phyloP scores from a whole-genome alignment of 2,329 filamentous ascomycete species.

The Blumeriella jaapii region DNA sequence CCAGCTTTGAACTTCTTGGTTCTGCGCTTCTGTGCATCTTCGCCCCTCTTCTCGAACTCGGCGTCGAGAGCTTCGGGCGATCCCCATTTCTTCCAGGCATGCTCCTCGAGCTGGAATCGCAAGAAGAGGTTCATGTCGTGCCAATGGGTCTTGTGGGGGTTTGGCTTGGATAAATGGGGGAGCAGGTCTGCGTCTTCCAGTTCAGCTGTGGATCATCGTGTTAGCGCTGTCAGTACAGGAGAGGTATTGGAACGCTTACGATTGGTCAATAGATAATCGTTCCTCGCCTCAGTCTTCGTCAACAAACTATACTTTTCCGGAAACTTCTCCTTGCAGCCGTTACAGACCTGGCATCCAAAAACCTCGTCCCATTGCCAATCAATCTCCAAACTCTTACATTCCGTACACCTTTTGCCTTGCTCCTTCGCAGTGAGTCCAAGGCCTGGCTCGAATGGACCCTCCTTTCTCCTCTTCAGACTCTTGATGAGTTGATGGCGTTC shows the following conservation, averaged over 20 bases:
- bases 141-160: constrained; percentile 92
- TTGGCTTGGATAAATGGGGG: constrained; percentile 78
- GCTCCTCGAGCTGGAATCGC: constrained; percentile 86
- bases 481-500: constrained; percentile 68
- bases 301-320: constrained; percentile 91
- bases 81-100: constrained; percentile 86
- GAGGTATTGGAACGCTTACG: constrained; percentile 40
- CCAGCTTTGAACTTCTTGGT: constrained; percentile 88
- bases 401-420: constrained; percentile 61
- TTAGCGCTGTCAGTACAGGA: background rate
- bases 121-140: constrained; percentile 98
- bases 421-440: constrained; percentile 58
- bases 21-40: constrained; percentile 72
- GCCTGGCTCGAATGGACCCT: constrained; percentile 80
- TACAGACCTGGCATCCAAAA: constrained; percentile 66
- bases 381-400: constrained; percentile 77
- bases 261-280: constrained; percentile 92
- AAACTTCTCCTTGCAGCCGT: constrained; percentile 73
- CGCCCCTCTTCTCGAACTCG: constrained; percentile 72
- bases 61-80: constrained; percentile 73
- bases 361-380: constrained; percentile 92
- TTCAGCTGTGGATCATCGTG: constrained; percentile 49
- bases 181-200: constrained; percentile 79
- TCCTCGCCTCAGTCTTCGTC: constrained; percentile 91
- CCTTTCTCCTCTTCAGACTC: constrained; percentile 59